A percentile compares a stretch with the other conserved stretches of the same genome.
phyloP scores from a whole-genome alignment of 768 basidiomycete genomes.

The Chalciporus pseudorubinellus region DNA sequence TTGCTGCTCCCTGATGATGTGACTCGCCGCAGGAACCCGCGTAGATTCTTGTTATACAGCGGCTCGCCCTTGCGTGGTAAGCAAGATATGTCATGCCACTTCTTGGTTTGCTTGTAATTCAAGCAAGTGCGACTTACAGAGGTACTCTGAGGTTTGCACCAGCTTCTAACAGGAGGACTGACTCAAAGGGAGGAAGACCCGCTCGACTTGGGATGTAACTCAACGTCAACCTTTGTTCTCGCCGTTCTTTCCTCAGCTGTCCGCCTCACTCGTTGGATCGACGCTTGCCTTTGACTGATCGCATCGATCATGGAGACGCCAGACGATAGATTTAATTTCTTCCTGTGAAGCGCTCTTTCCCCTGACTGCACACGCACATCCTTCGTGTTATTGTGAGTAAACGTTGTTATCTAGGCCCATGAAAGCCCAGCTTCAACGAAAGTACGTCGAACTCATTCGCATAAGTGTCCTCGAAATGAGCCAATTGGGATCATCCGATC shows the following conservation, averaged over 20 bases:
- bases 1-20: conserved; percentile 28
- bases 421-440: conserved; percentile 22
- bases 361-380: no score
- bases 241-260: no score
- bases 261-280: no score
- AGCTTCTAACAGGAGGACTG: no score
- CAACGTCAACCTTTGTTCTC: no score
- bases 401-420: conserved; percentile 7
- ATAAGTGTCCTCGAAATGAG: conserved; percentile 33
- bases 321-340: no score
- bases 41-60: no score
- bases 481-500: conserved; percentile 36
- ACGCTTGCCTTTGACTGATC: no score
- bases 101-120: not conserved
- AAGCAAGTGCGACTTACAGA: not conserved
- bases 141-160: not conserved
- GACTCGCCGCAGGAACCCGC: not conserved
- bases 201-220: no score
- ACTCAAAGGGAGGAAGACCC: no score
- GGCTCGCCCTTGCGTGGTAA: not conserved
- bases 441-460: conserved; percentile 37
- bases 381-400: not conserved
- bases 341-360: no score
- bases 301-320: no score
- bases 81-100: not conserved